Conservation (phyloP, 331 rosid genomes). For the Saraca asoca region DNA sequence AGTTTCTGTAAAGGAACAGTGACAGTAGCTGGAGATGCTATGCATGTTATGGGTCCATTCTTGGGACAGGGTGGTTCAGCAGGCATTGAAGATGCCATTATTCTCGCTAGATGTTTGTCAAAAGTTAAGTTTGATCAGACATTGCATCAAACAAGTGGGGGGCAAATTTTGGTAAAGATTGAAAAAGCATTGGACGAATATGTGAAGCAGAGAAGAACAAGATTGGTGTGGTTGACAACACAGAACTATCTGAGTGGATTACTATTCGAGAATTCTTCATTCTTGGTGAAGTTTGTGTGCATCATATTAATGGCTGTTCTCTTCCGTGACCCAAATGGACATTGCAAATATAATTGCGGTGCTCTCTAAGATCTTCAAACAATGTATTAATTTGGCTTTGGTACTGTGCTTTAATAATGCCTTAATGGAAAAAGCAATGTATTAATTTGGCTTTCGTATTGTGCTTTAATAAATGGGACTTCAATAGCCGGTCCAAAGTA, state of each 20-base stretch:
- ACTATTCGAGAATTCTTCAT: not conserved
- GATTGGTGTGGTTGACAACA: constrained; percentile 33
- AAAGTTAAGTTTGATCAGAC: not conserved
- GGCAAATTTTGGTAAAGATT: not conserved
- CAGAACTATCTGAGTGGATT: constrained; percentile 30
- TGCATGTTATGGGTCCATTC: constrained; percentile 26
- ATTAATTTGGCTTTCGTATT: no score
- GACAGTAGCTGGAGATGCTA: constrained; percentile 23
- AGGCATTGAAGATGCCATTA: constrained; percentile 12
- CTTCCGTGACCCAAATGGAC: constrained; percentile 24
- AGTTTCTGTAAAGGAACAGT: constrained; percentile 9
- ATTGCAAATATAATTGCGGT: constrained; percentile 33
- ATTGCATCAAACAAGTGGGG: not conserved
- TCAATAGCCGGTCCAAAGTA: no score
- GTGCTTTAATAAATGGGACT: no score
- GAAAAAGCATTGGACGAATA: constrained; percentile 37
- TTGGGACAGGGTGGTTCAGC: constrained; percentile 24
- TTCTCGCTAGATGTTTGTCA: constrained; percentile 29
- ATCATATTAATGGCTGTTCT: constrained; percentile 1
- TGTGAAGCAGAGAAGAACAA: constrained; percentile 38
- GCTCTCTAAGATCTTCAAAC: not conserved
- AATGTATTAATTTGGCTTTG: no score
- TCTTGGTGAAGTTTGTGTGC: constrained; percentile 13
- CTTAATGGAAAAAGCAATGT: no score
- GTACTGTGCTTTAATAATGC: no score